Evolutionary conservation across 495 filamentous ascomycete genomes (phyloP).

Genomic region (Wilcoxina mikolae): DNA sequence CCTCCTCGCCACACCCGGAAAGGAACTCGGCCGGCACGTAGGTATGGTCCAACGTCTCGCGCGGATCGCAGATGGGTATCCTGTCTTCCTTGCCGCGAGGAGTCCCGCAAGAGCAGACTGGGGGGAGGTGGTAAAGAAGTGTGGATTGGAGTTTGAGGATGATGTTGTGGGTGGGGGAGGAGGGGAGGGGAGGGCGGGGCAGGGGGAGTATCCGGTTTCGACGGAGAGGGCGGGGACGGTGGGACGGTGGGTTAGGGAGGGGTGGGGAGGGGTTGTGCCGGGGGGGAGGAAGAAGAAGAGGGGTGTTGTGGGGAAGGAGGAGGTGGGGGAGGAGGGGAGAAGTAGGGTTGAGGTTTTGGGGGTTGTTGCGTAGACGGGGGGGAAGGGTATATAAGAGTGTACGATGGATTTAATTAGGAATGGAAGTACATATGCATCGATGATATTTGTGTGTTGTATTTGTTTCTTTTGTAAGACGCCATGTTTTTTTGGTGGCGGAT

Average conservation of each 20-base stretch:
- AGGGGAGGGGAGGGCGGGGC: conserved; percentile 46
- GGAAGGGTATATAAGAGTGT: too few species aligned
- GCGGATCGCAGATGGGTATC: conserved; percentile 61
- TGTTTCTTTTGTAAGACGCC: too few species aligned
- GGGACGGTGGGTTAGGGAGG: conserved; percentile 53
- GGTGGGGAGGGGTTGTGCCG: conserved; percentile 3
- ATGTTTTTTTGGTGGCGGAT: too few species aligned
- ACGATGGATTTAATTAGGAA: too few species aligned
- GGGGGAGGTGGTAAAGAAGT: conserved; percentile 54
- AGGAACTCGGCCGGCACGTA: conserved; percentile 59
- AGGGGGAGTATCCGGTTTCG: conserved; percentile 51
- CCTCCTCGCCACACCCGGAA: conserved; percentile 57
- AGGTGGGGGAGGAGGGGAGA: background rate
- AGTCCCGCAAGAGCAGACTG: conserved; percentile 62
- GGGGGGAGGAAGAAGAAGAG: background rate
- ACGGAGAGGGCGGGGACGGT: conserved; percentile 54
- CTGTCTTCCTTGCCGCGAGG: conserved; percentile 58
- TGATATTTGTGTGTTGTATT: too few species aligned
- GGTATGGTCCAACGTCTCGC: conserved; percentile 62
- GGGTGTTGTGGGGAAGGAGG: background rate
- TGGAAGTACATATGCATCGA: too few species aligned
- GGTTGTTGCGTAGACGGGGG: too few species aligned
- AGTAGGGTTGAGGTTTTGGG: background rate
- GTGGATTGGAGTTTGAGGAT: conserved; percentile 30
- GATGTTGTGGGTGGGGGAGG: conserved; percentile 35